Base-by-base conservation (phyloP, 2,329 filamentous ascomycete genomes). In the Fusarium albosuccineum region DNA sequence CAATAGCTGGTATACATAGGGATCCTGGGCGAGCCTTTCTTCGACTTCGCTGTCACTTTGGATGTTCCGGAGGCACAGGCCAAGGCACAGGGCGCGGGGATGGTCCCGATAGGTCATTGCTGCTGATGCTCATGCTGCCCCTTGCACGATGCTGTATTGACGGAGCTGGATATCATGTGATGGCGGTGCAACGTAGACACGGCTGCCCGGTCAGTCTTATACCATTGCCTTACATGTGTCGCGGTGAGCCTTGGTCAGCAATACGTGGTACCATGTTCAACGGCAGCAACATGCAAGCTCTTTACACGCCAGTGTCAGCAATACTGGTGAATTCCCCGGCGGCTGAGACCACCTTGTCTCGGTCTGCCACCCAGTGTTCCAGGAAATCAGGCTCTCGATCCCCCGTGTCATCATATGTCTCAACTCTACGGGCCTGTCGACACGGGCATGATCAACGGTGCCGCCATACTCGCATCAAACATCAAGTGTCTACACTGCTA, bases 41-140 rank as follows among this genome's bases (percentile, higher is more conserved):
- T 59, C 33, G 37, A 58, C 40, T 55, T 51, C 55, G 46, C 57
- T 50, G 45, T 64, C 53, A 66, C 63, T 65, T 60, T 44, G 36
- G 54, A 68, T 57, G 51, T 36, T 61, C 26, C 40, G 30, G 45
- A 39, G 54, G 66, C 60, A 61, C 59, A 64, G 61, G 52, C 52
- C 63, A 67, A 42, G 36, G 45, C 13, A 22, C 17, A 45, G 52
- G 40, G 17, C 41, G 36, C 67, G 71, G 71, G 68, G 64, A 60
- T 64, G 53, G 42, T 68, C 63, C 71, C 71, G 60, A 73, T 73
- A 70, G 69, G 71, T 46, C 39, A 48, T 60, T 37, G 37, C 44
- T 40, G 34, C 41, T 22, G 55, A 40, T 56, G 29, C 57, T 49
- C 56, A 56, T 44, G 14, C 46, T 41, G 26, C 48, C 56, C 59